Conservation (phyloP, 805 yeast species). For the Hanseniaspora hatyaiensis region DNA sequence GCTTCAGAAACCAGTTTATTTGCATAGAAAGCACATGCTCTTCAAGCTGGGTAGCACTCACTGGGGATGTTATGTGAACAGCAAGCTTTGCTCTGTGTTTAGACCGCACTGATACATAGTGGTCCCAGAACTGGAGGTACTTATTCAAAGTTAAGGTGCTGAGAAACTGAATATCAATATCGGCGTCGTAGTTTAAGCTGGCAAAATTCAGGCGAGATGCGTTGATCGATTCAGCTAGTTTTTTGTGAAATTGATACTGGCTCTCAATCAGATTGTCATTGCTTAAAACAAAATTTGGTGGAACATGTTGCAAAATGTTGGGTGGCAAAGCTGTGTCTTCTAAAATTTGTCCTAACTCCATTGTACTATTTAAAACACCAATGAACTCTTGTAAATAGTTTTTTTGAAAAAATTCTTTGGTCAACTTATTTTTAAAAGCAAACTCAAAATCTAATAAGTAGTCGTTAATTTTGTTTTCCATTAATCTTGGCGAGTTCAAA, state of each 20-base stretch:
- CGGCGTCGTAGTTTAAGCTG: slow-evolving; percentile 27
- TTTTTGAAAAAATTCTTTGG: slow-evolving; percentile 30
- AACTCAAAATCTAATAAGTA: slow-evolving; percentile 36
- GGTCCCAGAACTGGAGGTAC: slow-evolving; percentile 31
- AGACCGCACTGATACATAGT: slow-evolving; percentile 32
- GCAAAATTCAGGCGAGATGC: slow-evolving; percentile 35
- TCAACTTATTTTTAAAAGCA: slow-evolving; percentile 23
- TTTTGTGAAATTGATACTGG: slow-evolving; percentile 35
- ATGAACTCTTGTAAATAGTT: slow-evolving; percentile 33
- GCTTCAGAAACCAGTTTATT: slow-evolving; percentile 35
- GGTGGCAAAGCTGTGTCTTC: slow-evolving; percentile 19
- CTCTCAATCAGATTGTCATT: slow-evolving; percentile 18
- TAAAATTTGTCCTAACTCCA: slow-evolving; percentile 15
- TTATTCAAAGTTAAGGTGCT: slow-evolving; percentile 26
- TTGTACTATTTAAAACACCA: slow-evolving; percentile 18
- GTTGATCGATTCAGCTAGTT: slow-evolving; percentile 40
- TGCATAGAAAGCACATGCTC: slow-evolving; percentile 32
- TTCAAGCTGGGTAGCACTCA: slow-evolving; percentile 31
- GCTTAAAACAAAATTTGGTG: slow-evolving; percentile 15
- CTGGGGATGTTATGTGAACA: slow-evolving; percentile 32
- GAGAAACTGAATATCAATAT: slow-evolving; percentile 29
- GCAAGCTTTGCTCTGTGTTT: slow-evolving; percentile 33
- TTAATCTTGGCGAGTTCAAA: slow-evolving; percentile 32
- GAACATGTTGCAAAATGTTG: slow-evolving; percentile 12
- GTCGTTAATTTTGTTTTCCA: slow-evolving; percentile 39